These are phyloP conservation scores for Blumeria hordei DNA, from an alignment of 2,329 filamentous ascomycete genomes.

Conservation along the genomic window DNA sequence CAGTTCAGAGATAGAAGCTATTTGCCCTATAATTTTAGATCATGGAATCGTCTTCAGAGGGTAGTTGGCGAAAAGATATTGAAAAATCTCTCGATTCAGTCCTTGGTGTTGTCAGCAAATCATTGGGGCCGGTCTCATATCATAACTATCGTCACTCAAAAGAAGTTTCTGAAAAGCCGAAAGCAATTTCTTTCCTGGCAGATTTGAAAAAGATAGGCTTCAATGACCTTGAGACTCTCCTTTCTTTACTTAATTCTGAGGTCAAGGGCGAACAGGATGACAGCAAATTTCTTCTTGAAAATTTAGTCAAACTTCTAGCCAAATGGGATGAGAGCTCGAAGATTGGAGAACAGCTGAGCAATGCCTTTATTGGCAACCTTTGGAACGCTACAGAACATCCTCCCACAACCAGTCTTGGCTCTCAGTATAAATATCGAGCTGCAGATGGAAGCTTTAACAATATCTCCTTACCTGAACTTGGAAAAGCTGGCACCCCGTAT, in stretches of 20 bases:
- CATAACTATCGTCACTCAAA: conserved; percentile 15
- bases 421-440: conserved; percentile 38
- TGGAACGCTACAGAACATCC: conserved; percentile 54
- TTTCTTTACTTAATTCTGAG: conserved; percentile 34
- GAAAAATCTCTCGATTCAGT: conserved; percentile 17
- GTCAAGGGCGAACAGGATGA: conserved; percentile 43
- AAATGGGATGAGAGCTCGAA: conserved; percentile 12
- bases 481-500: conserved; percentile 42
- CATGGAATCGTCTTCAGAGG: neutral
- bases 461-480: conserved; percentile 36
- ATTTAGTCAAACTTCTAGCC: conserved; percentile 26
- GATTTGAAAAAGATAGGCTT: conserved; percentile 24
- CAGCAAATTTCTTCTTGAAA: conserved; percentile 56
- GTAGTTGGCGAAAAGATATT: conserved; percentile 13
- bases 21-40: no score
- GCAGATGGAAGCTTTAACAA: conserved; percentile 52
- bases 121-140: conserved; percentile 17
- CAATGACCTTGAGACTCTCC: conserved; percentile 30
- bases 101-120: conserved; percentile 18
- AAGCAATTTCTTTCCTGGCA: conserved; percentile 15
- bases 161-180: conserved; percentile 11
- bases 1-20: no score
- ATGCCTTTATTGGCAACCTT: conserved; percentile 40
- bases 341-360: conserved; percentile 25
- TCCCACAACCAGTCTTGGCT: conserved; percentile 37